Evolutionary conservation across 2,329 filamentous ascomycete genomes (phyloP), one percentile per base, ranked within the genome.

Genomic region (Didymella keratinophila): DNA sequence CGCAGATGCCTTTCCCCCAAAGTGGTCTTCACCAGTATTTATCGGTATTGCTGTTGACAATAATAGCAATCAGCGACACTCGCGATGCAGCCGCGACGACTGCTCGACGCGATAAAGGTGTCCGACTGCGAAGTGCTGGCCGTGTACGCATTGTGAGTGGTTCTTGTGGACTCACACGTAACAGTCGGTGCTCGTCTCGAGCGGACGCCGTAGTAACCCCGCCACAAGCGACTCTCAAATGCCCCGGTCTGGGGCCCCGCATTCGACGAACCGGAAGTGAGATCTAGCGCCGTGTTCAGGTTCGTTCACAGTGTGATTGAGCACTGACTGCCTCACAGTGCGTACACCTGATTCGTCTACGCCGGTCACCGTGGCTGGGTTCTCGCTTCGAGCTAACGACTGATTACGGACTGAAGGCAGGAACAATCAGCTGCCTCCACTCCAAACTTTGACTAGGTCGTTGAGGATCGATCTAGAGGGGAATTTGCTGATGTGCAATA

Each of bases 391-490:
- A 57, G 54, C 54, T 20, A 20, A 34, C 30, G n/a, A 21, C 32
- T 39, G n/a, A 9, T 3, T n/a, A 11, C 3, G 18, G n/a, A n/a
- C 36, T n/a, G 36, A 11, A 4, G n/a, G 36, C 36, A 11, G n/a
- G 6, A 25, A 2, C 20, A 27, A 18, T 52, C 23, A 58, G 11
- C 28, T 34, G 16, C 49, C 51, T 4, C 58, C 63, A 54, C 60
- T 56, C 71, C 71, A 73, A n/a, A 68, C 66, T 16, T 64, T 66
- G 1, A 63, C 50, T 4, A 73, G 59, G 39, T 74, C 69, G 16
- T 67, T 58, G 23, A 74, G 27, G 3, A 73, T 60, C 10, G 68
- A 65, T 20, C 64, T 63, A 4, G 70, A 66, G 2, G 71, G 71
- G 51, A 72, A 72, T 36, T 68, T 71, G 45, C 59, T 68, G 21